These are phyloP conservation scores for Hemileccinum impolitum DNA, from an alignment of 768 basidiomycete species.

Conservation along the genomic window DNA sequence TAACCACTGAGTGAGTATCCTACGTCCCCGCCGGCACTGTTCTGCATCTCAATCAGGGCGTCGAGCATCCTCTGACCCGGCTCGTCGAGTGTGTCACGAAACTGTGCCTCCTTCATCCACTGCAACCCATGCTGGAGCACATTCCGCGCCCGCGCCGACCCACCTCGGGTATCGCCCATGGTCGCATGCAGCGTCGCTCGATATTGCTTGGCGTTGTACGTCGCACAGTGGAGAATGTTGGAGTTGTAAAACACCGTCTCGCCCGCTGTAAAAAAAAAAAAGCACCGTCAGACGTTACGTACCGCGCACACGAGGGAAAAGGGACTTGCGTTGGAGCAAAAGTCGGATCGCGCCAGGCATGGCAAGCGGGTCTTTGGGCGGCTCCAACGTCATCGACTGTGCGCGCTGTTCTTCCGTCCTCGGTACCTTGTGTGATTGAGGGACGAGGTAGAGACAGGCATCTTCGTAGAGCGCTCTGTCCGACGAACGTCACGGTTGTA, in stretches of 20 bases:
- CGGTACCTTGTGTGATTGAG: constrained; percentile 57
- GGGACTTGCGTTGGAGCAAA: constrained; percentile 47
- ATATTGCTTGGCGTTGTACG: constrained; percentile 46
- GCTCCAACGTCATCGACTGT: constrained; percentile 47
- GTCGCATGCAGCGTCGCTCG: constrained; percentile 70
- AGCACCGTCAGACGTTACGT: background rate
- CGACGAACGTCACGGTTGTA: background rate
- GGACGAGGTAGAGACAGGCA: constrained; percentile 67
- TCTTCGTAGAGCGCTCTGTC: constrained; percentile 65
- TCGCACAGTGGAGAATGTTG: constrained; percentile 74
- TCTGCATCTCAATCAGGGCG: constrained; percentile 54
- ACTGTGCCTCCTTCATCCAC: constrained; percentile 61
- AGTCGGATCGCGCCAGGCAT: constrained; percentile 70
- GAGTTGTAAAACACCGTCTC: constrained; percentile 80
- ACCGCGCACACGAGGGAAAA: background rate
- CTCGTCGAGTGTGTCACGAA: constrained; percentile 44
- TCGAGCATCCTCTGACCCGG: constrained; percentile 51
- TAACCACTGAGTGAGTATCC: constrained; percentile 51
- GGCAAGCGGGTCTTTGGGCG: constrained; percentile 54
- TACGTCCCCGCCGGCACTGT: constrained; percentile 37
- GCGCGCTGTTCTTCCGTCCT: constrained; percentile 57
- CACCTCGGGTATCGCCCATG: constrained; percentile 62
- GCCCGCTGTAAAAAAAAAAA: constrained; percentile 43
- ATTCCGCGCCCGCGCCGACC: constrained; percentile 62
- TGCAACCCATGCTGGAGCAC: constrained; percentile 69